Evolutionary conservation across 306 rosid species (phyloP), one percentile per base, ranked within the genome.

Genomic region (Rosa persica): DNA sequence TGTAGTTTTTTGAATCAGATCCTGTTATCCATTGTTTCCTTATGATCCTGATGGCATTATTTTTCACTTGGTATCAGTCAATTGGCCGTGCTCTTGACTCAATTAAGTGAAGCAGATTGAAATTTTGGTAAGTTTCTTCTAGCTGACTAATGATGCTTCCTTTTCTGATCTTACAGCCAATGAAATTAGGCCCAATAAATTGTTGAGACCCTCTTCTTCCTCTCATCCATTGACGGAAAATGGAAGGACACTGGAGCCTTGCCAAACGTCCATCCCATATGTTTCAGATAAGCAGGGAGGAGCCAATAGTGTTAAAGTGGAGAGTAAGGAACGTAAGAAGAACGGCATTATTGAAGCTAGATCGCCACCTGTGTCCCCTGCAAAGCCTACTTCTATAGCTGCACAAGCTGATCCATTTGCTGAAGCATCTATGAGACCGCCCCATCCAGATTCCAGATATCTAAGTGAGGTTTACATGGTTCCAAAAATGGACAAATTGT

Each of bases 361-460:
- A 23, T 79, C 90, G 22, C 69, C 78, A 40, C 58, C 84, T 23
- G 81, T 71, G 76, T 72, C 91, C 58, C 78, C 84, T 22, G 85
- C 74, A 48, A 90, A 87, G 86, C 81, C 64, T 13, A 76, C 25
- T 25, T 44, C 52, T 46, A 81, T 81, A n/a, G 66, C 69, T 67
- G 49, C 80, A 78, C 84, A 80, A 44, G 76, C 70, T 76, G 89
- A 82, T 77, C 88, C 70, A 2, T 51, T 80, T 42, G 52, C 81
- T n/a, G 77, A 81, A 76, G 83, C 81, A 74, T 76, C 87, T 65
- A 52, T 74, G 80, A 91, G 86, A 82, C 81, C 89, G 10, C 89
- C 94, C n/a, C 98, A 93, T 93, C 90, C 93, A 44, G 99, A 95
- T 85, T 73, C 85, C 74, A 88, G 80, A 79, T 85, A 84, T 85